Base-by-base conservation (phyloP, 2,329 filamentous ascomycete species). In the Laburnicola sp. region DNA sequence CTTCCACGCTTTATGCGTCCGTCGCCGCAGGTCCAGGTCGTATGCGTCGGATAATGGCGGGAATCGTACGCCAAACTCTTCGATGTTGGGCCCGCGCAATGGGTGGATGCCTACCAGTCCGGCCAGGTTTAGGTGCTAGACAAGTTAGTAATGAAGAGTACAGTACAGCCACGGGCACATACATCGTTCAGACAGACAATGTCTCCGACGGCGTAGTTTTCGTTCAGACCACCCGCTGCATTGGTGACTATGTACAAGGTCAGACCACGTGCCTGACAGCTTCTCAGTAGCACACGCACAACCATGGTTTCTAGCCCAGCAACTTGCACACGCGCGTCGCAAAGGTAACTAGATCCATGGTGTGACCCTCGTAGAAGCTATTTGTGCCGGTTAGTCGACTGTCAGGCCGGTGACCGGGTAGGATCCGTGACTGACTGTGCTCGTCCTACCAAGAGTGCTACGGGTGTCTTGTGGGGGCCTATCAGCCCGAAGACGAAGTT, bases 351-450 rank as follows among this genome's bases (percentile, higher is more conserved):
- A 78, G 74, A 47, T 84, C 78, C 73, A 87, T 84, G 2, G 79
- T 78, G 64, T 87, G 81, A 30, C 85, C 85, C 71, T 88, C 85
- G 65, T 87, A 88, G 72, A 84, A 87, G 70, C 84, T 86, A 43
- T 36, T 23, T 11, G 44, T 47, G 40, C 22, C 43, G 16, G 34
- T 68, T 45, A 68, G 55, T 60, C 21, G 34, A 36, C 3, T 39
- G 22, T 30, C 48, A 39, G 11, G 42, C 42, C n/a, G 21, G n/a
- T 21, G 34, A 16, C 11, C 44, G 30, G 36, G 38, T 39, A 11
- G 32, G 23, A 32, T 35, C 9, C 36, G 44, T 54, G 48, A 77
- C 82, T 78, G 56, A 86, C 84, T 87, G 84, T 60, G 81, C 81
- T 64, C 85, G 78, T 57, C 84, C 85, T 54, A 86, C 82, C 71